These are phyloP conservation scores for Hondaea fermentalgiana DNA, from an alignment of 108 stramenopile species.

Conservation along the genomic window DNA sequence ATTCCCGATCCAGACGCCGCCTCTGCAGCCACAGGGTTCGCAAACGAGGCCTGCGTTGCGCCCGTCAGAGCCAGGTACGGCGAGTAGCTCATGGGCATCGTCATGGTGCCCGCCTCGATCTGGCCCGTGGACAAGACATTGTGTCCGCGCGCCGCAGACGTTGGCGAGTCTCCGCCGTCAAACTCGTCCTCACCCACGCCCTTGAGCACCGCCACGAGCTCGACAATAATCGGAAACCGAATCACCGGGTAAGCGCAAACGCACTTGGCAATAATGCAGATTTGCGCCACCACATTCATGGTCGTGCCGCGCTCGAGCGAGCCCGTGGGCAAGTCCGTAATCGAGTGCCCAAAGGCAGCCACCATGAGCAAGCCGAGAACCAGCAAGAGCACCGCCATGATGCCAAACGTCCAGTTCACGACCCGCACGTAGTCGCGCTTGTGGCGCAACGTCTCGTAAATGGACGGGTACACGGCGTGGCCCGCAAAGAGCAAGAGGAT, in stretches of 20 bases:
- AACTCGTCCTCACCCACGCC: not conserved
- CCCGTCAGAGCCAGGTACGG: not conserved
- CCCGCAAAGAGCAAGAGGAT: slow-evolving; percentile 11
- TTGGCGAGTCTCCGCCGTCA: not conserved
- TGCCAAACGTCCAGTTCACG: not conserved
- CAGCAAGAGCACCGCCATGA: not conserved
- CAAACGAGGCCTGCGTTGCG: not conserved
- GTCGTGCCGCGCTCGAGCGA: not conserved
- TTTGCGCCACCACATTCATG: not conserved
- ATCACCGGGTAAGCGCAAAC: not conserved
- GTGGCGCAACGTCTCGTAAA: not conserved
- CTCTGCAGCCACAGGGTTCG: not conserved
- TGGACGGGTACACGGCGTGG: not conserved
- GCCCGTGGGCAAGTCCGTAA: slow-evolving; percentile 2
- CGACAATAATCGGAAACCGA: not conserved
- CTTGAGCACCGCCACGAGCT: not conserved
- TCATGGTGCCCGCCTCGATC: not conserved
- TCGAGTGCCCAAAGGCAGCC: not conserved
- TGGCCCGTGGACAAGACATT: not conserved
- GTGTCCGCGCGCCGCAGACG: not conserved
- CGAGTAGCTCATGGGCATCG: not conserved
- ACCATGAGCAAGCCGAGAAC: not conserved
- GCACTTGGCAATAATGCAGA: not conserved
- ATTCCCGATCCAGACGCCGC: not conserved
- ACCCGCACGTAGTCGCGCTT: not conserved